These are phyloP conservation scores for Paulownia fortunei DNA, from an alignment of 257 asterid species.

Conservation along the genomic window DNA sequence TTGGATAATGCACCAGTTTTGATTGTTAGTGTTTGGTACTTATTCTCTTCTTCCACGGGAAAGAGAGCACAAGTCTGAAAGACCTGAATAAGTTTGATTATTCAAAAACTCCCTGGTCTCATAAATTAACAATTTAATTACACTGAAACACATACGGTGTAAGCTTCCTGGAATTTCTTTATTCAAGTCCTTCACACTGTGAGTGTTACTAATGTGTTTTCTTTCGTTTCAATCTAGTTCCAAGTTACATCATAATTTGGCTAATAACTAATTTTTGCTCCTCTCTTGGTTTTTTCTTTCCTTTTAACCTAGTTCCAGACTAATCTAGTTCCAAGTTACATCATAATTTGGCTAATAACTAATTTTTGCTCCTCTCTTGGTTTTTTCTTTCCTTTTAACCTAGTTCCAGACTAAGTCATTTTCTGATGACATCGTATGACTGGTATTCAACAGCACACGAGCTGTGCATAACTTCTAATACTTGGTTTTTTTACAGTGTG, in stretches of 20 bases:
- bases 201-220: background rate
- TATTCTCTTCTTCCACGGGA: too few relatives aligned
- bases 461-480: background rate
- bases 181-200: background rate
- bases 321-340: background rate
- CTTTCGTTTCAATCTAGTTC: background rate
- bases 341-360: background rate
- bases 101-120: too few relatives aligned
- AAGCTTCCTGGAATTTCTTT: background rate
- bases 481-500: conserved; percentile 60
- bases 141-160: background rate
- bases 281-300: background rate
- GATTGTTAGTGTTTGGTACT: too few relatives aligned
- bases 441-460: conserved; percentile 9
- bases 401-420: background rate
- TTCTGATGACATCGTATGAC: background rate
- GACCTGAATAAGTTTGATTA: too few relatives aligned
- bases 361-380: background rate
- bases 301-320: background rate
- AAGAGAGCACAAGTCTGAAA: too few relatives aligned
- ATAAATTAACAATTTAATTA: too few relatives aligned
- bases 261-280: background rate
- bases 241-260: background rate
- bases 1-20: too few relatives aligned
- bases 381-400: background rate